A percentile compares a stretch with the other conserved stretches of the same genome.
Conservation (phyloP, 495 filamentous ascomycete genomes). For the Tuber indicum region DNA sequence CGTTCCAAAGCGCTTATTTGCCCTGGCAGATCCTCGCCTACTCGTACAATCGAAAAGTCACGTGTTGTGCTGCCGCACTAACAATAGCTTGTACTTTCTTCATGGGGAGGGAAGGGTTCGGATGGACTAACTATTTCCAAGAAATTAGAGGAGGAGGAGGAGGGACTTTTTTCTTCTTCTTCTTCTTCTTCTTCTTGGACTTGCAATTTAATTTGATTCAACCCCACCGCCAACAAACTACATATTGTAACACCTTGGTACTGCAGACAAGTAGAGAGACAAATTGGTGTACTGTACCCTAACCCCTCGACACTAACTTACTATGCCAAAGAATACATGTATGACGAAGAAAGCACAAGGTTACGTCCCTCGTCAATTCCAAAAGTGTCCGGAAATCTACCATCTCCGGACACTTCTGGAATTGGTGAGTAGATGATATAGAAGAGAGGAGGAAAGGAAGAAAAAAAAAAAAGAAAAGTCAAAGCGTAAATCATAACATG, state of each 20-base stretch:
- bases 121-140: neutral
- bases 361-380: neutral
- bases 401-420: neutral
- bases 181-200: neutral
- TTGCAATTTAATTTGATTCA: neutral
- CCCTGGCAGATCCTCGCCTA: neutral
- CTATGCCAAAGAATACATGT: neutral
- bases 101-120: neutral
- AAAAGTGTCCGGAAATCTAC: neutral
- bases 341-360: neutral
- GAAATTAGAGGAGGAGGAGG: neutral
- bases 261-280: neutral
- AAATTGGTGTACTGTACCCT: neutral
- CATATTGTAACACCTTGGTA: neutral
- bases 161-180: neutral
- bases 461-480: neutral
- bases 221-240: neutral
- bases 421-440: neutral
- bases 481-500: neutral
- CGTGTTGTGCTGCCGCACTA: neutral
- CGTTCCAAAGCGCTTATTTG: neutral
- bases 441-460: neutral
- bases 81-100: neutral
- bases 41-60: neutral
- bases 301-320: neutral